Conservation (phyloP, 164 flowering plant species). For the Vitis cinerea region DNA sequence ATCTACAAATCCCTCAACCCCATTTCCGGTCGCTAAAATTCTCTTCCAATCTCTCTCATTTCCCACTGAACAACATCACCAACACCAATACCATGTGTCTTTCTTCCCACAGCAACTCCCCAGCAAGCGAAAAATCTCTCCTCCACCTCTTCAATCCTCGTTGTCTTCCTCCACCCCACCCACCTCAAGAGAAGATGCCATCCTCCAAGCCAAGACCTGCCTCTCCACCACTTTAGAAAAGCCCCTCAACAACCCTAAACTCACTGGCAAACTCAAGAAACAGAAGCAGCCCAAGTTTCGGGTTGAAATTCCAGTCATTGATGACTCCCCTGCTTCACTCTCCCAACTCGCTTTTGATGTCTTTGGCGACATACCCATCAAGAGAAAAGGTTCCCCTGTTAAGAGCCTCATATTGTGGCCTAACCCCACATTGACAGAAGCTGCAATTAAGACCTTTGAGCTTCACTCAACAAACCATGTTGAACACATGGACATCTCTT, state of each 20-base stretch:
- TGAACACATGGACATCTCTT: slow-evolving; percentile 39
- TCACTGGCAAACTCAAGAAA: slow-evolving; percentile 70
- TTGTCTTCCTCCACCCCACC: slow-evolving; percentile 56
- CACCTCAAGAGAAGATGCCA: slow-evolving; percentile 75
- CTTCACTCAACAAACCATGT: slow-evolving; percentile 23
- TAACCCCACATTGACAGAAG: slow-evolving; percentile 25
- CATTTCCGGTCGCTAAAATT: slow-evolving; percentile 20
- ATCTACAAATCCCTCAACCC: slow-evolving; percentile 19
- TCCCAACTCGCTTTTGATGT: slow-evolving; percentile 53
- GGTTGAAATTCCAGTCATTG: slow-evolving; percentile 76
- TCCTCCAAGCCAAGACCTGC: slow-evolving; percentile 76
- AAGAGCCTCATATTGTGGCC: slow-evolving; percentile 66
- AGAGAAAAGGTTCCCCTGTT: slow-evolving; percentile 46
- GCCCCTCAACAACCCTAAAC: slow-evolving; percentile 73
- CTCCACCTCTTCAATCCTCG: slow-evolving; percentile 22
- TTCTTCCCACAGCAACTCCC: slow-evolving; percentile 9
- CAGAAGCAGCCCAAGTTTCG: slow-evolving; percentile 65
- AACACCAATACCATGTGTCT: slow-evolving; percentile 9
- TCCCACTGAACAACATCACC: slow-evolving; percentile 11
- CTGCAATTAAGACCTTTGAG: slow-evolving; percentile 38
- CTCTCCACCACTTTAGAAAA: slow-evolving; percentile 61
- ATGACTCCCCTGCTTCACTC: slow-evolving; percentile 64
- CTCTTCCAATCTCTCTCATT: slow-evolving; percentile 24
- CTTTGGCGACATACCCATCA: slow-evolving; percentile 51
- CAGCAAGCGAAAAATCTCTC: slow-evolving; percentile 11